A percentile compares a stretch with the other conserved stretches of the same genome.
Evolutionary conservation across 1,139 yeast genomes (phyloP).

Genomic region (Lodderomyces theae): DNA sequence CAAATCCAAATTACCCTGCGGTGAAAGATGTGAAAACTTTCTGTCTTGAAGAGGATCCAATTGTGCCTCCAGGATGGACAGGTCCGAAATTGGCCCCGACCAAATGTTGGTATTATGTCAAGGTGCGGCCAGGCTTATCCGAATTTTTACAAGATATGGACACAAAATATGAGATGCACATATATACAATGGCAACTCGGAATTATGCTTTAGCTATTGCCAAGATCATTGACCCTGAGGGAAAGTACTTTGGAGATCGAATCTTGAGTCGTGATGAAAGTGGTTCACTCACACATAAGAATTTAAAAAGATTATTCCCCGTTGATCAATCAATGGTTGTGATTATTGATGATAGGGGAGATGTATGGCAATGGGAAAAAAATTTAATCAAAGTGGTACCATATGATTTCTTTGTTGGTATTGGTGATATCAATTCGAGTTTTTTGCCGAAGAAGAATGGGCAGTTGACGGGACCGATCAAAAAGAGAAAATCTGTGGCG

Average conservation of each 20-base stretch:
- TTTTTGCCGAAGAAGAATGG: conserved; percentile 82
- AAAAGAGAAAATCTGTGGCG: conserved; percentile 57
- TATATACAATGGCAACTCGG: conserved; percentile 98
- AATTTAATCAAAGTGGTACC: conserved; percentile 91
- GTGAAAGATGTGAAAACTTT: conserved; percentile 80
- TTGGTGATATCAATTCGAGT: conserved; percentile 95
- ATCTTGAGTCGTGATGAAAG: conserved; percentile 92
- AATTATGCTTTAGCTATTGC: conserved; percentile 92
- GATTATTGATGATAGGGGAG: conserved; percentile 96
- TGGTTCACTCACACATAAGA: conserved; percentile 88
- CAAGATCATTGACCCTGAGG: conserved; percentile 85
- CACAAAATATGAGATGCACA: conserved; percentile 79
- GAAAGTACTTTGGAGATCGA: conserved; percentile 83
- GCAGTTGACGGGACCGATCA: conserved; percentile 65
- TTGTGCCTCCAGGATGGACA: conserved; percentile 53
- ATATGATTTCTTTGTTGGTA: conserved; percentile 92
- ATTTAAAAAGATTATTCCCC: conserved; percentile 84
- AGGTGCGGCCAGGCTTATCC: conserved; percentile 81
- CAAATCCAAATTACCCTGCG: conserved; percentile 80
- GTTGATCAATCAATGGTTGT: conserved; percentile 97
- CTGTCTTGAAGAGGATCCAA: conserved; percentile 71
- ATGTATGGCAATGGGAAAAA: conserved; percentile 98
- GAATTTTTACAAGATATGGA: conserved; percentile 66
- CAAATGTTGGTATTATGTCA: conserved; percentile 86
- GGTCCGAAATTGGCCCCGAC: conserved; percentile 60